Base-by-base conservation (phyloP, 1,284 basidiomycete species). In the Leccinum proliferum region DNA sequence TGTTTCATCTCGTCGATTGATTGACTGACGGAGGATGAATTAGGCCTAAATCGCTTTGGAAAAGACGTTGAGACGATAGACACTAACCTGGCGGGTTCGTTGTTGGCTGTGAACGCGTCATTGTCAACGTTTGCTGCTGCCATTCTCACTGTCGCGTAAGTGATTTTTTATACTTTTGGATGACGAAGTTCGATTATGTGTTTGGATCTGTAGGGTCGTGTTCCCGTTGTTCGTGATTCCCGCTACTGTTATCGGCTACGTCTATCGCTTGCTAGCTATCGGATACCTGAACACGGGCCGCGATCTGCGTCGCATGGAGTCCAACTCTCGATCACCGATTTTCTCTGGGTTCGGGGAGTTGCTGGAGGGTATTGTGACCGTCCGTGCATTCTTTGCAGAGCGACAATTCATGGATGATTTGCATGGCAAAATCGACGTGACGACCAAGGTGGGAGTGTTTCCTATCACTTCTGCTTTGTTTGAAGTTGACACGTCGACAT, bases 371-470 rank as follows among this genome's bases (percentile, higher is more conserved):
- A 83, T 89, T 37, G 82, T 88, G 55, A 84, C 87, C n/a, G 92
- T 96, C 46, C 85, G 94, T 57, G 95, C 94, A 0, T 97, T 95
- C 76, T 90, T 89, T 9, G 90, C 87, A 2, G 93, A 96, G 69
- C 77, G 78, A 48, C 79, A 84, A n/a, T 95, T 96, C 78, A 80
- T 94, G 68, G 82, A 90, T 61, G 81, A 82, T 58, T 77, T 94
- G 39, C 90, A 89, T 71, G 70, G 63, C 4, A 89, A 86, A 71
- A 80, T 90, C 57, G 86, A 90, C 68, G 69, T 78, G 21, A 88
- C 87, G 2, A 89, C 84, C 0, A 82, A 86, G 80, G 87, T 85
- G 34, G 35, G 52, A 10, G 7, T 53, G 18, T 34, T n/a, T 60
- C 41, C 5, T 25, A 2, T 2, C 10, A 25, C n/a, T 5, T 57